Percentiles rank a stretch among this genome's conserved stretches.
Conservation (phyloP, 2,329 filamentous ascomycete genomes). For the Fusarium pseudonygamai region DNA sequence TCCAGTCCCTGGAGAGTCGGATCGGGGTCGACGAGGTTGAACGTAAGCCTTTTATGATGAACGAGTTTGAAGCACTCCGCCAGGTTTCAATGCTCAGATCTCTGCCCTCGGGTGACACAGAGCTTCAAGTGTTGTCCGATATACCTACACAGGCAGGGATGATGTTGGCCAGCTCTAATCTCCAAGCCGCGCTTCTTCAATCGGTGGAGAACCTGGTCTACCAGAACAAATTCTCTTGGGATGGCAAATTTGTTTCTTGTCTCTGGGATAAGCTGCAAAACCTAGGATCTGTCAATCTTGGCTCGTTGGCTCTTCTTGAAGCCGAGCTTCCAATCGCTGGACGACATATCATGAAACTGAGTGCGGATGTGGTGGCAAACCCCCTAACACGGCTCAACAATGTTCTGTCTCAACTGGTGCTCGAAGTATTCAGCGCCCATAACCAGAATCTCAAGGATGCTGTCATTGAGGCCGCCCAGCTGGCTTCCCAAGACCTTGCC, state of each 20-base stretch:
- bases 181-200: constrained; percentile 55
- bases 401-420: constrained; percentile 58
- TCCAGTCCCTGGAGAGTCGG: constrained; percentile 60
- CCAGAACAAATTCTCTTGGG: constrained; percentile 51
- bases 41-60: constrained; percentile 60
- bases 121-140: constrained; percentile 60
- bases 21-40: constrained; percentile 54
- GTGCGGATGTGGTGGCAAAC: constrained; percentile 59
- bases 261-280: constrained; percentile 65
- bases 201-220: constrained; percentile 58
- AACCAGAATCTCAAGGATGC: constrained; percentile 46
- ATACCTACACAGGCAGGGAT: constrained; percentile 48
- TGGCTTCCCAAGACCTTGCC: constrained; percentile 20
- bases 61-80: constrained; percentile 66
- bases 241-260: constrained; percentile 53
- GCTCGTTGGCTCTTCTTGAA: constrained; percentile 70
- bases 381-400: constrained; percentile 60
- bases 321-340: constrained; percentile 71
- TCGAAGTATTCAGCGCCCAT: constrained; percentile 53
- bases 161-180: constrained; percentile 46
- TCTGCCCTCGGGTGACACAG: constrained; percentile 28
- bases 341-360: constrained; percentile 61
- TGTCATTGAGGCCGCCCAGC: constrained; percentile 41
- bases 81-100: constrained; percentile 59
- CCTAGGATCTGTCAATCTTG: constrained; percentile 64